Evolutionary conservation across 345 rosid species (phyloP).

Genomic region (Melaleuca quinquenervia): DNA sequence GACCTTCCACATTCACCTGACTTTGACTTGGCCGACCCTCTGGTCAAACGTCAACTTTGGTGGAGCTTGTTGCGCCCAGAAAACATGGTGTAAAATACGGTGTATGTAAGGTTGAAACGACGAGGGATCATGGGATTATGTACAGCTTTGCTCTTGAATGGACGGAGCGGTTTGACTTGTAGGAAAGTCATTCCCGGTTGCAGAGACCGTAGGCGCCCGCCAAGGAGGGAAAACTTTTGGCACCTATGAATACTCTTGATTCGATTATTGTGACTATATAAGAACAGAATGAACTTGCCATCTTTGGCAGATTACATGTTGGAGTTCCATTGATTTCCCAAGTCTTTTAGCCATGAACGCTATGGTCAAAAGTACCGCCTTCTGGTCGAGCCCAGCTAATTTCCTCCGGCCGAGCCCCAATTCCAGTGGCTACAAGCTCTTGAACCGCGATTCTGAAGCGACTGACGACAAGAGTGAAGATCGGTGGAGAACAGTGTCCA

Average conservation of each 20-base stretch:
- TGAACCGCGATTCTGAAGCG: rapidly evolving
- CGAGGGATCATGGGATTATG: not conserved
- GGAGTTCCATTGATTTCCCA: not conserved
- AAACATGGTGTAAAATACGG: not conserved
- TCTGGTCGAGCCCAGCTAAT: not conserved
- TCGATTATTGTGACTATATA: not conserved
- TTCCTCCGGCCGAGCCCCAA: not conserved
- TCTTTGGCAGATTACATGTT: not conserved
- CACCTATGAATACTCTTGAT: not conserved
- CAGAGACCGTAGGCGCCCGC: not conserved
- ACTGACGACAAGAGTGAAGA: not conserved
- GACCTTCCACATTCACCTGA: not conserved
- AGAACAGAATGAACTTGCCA: not conserved
- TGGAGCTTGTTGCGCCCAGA: not conserved
- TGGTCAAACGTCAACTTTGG: not conserved
- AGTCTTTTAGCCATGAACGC: not conserved
- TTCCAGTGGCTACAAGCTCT: not conserved
- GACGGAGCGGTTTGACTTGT: not conserved
- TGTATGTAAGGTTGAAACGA: not conserved
- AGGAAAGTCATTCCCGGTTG: not conserved
- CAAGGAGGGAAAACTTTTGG: not conserved
- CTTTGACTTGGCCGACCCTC: not conserved
- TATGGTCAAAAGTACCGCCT: not conserved
- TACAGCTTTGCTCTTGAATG: not conserved
- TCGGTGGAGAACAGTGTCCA: not conserved